Conservation (phyloP, 2,329 filamentous ascomycete genomes). For the Orbilia blumenaviensis region DNA sequence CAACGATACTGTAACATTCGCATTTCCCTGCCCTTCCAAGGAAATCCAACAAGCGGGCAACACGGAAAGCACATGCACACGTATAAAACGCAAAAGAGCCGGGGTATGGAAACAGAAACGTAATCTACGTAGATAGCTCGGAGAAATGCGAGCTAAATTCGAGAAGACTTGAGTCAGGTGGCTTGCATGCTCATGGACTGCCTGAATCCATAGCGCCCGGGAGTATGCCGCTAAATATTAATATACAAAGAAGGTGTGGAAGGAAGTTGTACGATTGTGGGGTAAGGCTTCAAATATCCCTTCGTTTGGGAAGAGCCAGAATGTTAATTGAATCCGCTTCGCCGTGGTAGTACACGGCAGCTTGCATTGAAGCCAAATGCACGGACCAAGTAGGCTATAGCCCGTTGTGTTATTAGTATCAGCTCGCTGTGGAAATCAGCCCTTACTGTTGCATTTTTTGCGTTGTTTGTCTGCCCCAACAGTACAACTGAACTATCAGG, state of each 20-base stretch:
- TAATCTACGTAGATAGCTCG: neutral
- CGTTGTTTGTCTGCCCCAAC: too few species aligned
- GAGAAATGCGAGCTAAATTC: neutral
- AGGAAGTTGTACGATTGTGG: neutral
- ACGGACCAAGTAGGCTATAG: neutral
- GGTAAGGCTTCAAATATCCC: too few species aligned
- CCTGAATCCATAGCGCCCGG: neutral
- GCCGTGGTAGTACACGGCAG: neutral
- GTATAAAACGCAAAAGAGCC: too few species aligned
- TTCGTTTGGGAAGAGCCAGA: too few species aligned
- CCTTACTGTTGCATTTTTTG: too few species aligned
- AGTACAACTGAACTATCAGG: too few species aligned
- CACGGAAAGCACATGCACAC: neutral
- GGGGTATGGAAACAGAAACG: neutral
- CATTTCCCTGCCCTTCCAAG: neutral
- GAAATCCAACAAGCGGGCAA: conserved; percentile 1
- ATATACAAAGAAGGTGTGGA: neutral
- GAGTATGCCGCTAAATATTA: conserved; percentile 9
- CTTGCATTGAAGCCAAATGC: neutral
- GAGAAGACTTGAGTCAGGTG: neutral
- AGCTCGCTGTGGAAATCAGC: too few species aligned
- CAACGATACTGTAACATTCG: neutral
- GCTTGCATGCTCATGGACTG: neutral
- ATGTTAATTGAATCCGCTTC: neutral
- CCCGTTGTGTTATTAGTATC: neutral